phyloP scores from a whole-genome alignment of 2,329 filamentous ascomycete genomes.

The Fusarium sp. region DNA sequence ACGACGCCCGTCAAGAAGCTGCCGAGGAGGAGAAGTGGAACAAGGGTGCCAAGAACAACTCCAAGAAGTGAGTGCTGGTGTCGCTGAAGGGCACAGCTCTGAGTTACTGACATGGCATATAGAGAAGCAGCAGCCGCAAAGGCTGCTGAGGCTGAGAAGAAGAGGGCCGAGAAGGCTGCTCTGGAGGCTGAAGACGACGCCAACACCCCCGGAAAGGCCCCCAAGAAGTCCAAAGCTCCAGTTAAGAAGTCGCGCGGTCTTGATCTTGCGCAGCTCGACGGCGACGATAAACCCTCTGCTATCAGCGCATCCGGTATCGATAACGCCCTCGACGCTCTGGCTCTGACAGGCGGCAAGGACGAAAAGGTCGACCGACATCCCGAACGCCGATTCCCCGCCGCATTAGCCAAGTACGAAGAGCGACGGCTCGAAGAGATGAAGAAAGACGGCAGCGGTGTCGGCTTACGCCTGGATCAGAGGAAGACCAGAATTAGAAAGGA shows the following conservation, averaged over 20 bases:
- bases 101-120: constrained; percentile 13
- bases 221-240: constrained; percentile 75
- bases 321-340: constrained; percentile 88
- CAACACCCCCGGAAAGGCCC: constrained; percentile 63
- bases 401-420: constrained; percentile 84
- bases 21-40: constrained; percentile 81
- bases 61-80: constrained; percentile 79
- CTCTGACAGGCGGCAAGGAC: constrained; percentile 65
- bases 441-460: constrained; percentile 75
- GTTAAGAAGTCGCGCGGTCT: constrained; percentile 77
- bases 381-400: constrained; percentile 86
- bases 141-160: constrained; percentile 85
- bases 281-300: constrained; percentile 63
- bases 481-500: constrained; percentile 87
- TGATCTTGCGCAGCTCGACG: constrained; percentile 79
- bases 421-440: constrained; percentile 85
- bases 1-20: constrained; percentile 71
- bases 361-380: constrained; percentile 87
- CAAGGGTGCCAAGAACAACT: constrained; percentile 83
- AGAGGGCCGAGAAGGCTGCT: constrained; percentile 93
- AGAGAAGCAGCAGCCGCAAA: constrained; percentile 62
- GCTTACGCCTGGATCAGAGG: constrained; percentile 83
- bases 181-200: constrained; percentile 85
- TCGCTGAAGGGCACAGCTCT: neutral
- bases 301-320: constrained; percentile 91